A percentile compares a stretch with the other conserved stretches of the same genome.
phyloP scores from a whole-genome alignment of 148 eudicot genomes.

The Rhododendron ferrugineum region DNA sequence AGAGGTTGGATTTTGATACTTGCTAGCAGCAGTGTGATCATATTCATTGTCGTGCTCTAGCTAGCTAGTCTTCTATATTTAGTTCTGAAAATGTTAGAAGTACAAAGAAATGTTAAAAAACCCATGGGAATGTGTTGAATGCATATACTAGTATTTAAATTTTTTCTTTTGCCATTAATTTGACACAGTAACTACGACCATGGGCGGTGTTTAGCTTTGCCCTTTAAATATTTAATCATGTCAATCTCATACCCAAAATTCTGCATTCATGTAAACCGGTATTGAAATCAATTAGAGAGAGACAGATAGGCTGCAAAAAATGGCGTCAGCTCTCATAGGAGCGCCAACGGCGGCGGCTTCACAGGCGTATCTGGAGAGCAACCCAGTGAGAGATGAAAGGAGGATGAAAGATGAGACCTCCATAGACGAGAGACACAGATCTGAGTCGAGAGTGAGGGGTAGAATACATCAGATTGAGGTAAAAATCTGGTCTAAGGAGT shows the following conservation, averaged over 20 bases:
- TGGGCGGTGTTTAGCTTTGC: not conserved
- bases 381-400: too few relatives aligned
- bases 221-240: not conserved
- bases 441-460: too few relatives aligned
- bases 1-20: slow-evolving; percentile 57
- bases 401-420: too few relatives aligned
- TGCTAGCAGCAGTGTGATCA: slow-evolving; percentile 49
- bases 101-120: too few relatives aligned
- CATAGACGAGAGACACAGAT: too few relatives aligned
- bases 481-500: too few relatives aligned
- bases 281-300: not conserved
- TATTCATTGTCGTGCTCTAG: slow-evolving; percentile 46
- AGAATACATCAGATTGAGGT: too few relatives aligned
- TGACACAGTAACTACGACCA: not conserved
- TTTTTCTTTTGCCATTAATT: not conserved
- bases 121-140: not conserved
- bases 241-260: not conserved
- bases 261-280: not conserved
- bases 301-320: too few relatives aligned
- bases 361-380: too few relatives aligned
- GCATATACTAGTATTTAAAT: not conserved
- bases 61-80: slow-evolving; percentile 14
- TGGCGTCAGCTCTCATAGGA: too few relatives aligned
- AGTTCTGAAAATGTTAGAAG: too few relatives aligned
- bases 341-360: too few relatives aligned